Evolutionary conservation across 164 flowering plant species (phyloP), one percentile per base, ranked within the genome.

Genomic region (Sextonia rubra): DNA sequence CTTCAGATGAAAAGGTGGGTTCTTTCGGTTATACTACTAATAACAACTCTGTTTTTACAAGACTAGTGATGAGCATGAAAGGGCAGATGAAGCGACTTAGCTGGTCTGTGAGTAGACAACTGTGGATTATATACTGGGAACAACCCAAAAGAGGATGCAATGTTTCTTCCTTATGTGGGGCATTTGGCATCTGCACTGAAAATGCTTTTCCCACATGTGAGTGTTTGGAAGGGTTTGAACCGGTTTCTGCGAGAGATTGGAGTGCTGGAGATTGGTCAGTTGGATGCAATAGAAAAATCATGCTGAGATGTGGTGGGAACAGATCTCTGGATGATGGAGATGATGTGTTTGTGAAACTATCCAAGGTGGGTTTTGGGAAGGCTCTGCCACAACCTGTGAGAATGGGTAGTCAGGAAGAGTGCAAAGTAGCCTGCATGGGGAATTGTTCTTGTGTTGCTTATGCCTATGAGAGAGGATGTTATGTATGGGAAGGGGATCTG

Each of bases 161-260:
- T 1, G 73, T 78, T 17, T 72, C 77, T 62, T 74, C 67, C n/a
- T 18, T 2, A 3, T 80, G 78, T 29, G 80, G 80, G 20, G 9
- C 75, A 3, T 77, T 66, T 66, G 72, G 80, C 0, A 69, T 44
- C 27, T 80, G 83, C 68, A 49, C 37, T 23, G 14, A 20, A 6
- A 4, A 48, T 22, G 0, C 9, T 2, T 12, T 37, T 37, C 44
- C 71, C 11, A 4, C 12, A 1, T 81, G 83, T 55, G 60, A 37
- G 23, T 81, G 81, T 47, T 67, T 78, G 71, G n/a, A 27, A 3
- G 81, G 83, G 37, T 81, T 78, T 63, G 71, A 58, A 29, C 78
- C 81, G 1, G 12, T 6, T 12, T 75, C 62, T 60, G 23, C 37
- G 18, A 5, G 27, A 22, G 75, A 78, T 14, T 70, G 75, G 81